phyloP scores from a whole-genome alignment of 176 grass and related monocot species.

The Musa acuminata region DNA sequence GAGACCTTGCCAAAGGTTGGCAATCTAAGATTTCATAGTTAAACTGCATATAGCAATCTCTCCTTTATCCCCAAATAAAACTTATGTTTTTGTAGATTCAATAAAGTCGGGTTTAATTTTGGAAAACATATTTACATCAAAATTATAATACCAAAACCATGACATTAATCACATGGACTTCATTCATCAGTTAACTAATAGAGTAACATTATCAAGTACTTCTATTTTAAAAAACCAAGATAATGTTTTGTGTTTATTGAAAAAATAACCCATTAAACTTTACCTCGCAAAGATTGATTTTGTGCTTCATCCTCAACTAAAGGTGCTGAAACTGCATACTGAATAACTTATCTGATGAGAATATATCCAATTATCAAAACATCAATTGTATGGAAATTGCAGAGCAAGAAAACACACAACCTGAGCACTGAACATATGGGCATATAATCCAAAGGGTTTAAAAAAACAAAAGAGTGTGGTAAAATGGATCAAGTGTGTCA shows the following conservation, averaged over 20 bases:
- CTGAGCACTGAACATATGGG: background rate
- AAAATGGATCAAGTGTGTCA: background rate
- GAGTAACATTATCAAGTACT: slow-evolving; percentile 3
- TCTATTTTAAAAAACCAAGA: slow-evolving; percentile 8
- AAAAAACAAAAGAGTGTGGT: background rate
- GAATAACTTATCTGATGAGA: slow-evolving; percentile 17
- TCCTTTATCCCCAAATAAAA: no score
- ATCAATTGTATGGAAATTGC: background rate
- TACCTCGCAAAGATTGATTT: slow-evolving; percentile 35
- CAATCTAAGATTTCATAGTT: no score
- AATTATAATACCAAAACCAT: no score
- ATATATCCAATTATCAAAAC: background rate
- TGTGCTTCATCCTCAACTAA: slow-evolving; percentile 27
- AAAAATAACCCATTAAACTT: background rate
- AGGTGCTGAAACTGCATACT: slow-evolving; percentile 29
- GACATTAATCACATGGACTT: no score
- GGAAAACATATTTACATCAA: no score
- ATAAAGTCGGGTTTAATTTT: no score
- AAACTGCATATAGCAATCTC: no score
- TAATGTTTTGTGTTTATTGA: background rate
- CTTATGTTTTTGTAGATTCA: no score
- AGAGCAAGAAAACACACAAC: background rate
- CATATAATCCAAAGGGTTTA: background rate
- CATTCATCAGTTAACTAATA: slow-evolving; percentile 1
- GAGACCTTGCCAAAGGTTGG: no score